Evolutionary conservation across 2,329 filamentous ascomycete species (phyloP).

Genomic region (Metarhizium rileyi): DNA sequence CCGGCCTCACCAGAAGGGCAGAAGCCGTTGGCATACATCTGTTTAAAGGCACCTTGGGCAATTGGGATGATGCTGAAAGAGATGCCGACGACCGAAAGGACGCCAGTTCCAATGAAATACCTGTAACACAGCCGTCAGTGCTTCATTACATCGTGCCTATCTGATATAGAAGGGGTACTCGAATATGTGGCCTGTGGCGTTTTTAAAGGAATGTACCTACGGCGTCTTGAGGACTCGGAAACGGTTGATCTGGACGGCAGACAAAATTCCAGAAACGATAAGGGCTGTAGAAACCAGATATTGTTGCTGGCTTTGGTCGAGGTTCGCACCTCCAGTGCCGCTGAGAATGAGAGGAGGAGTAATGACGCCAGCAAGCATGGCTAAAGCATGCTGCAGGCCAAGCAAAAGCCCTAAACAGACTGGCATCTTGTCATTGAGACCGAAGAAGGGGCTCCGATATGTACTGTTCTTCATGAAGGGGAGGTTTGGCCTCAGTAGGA

Average conservation of each 20-base stretch:
- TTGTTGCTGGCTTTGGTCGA: slow-evolving; percentile 50
- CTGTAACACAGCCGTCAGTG: slow-evolving; percentile 23
- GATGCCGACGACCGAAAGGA: slow-evolving; percentile 68
- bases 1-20: slow-evolving; percentile 51
- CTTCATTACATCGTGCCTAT: neutral
- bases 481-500: slow-evolving; percentile 72
- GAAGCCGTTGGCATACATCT: slow-evolving; percentile 71
- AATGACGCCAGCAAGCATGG: slow-evolving; percentile 69
- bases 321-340: slow-evolving; percentile 51
- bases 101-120: slow-evolving; percentile 68
- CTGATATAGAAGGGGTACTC: neutral
- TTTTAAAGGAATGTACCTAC: slow-evolving; percentile 22
- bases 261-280: slow-evolving; percentile 70
- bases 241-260: slow-evolving; percentile 65
- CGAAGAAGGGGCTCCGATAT: slow-evolving; percentile 62
- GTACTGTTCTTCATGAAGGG: slow-evolving; percentile 63
- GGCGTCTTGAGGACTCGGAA: slow-evolving; percentile 62
- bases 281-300: slow-evolving; percentile 72
- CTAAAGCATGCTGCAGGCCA: slow-evolving; percentile 69
- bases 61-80: slow-evolving; percentile 25
- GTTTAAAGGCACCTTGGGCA: slow-evolving; percentile 55
- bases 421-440: slow-evolving; percentile 70
- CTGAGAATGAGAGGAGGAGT: slow-evolving; percentile 68
- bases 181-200: neutral
- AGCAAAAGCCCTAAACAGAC: slow-evolving; percentile 64